Evolutionary conservation across 768 basidiomycete species (phyloP).

Genomic region (Hygrophorus pudorinus): DNA sequence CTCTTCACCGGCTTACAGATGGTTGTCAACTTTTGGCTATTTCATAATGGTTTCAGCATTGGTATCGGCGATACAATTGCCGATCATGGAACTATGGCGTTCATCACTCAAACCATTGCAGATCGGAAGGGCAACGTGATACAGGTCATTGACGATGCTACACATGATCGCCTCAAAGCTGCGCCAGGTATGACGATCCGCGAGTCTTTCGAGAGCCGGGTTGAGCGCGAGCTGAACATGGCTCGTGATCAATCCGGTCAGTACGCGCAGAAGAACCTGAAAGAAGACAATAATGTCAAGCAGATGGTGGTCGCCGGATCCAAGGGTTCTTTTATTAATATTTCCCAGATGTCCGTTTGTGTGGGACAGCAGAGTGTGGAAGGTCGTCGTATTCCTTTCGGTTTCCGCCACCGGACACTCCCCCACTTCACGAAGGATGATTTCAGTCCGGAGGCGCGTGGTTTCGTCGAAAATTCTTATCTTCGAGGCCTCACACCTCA

Average conservation of each 20-base stretch:
- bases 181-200: constrained; percentile 98
- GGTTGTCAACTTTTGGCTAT: constrained; percentile 97
- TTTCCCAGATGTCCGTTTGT: constrained; percentile 99
- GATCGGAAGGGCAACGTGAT: constrained; percentile 75
- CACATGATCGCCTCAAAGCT: constrained; percentile 79
- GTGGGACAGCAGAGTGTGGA: constrained; percentile 98
- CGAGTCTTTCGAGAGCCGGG: constrained; percentile 92
- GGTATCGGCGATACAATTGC: constrained; percentile 99
- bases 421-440: constrained; percentile 99
- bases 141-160: constrained; percentile 71
- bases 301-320: constrained; percentile 99
- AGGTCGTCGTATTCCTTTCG: constrained; percentile 96
- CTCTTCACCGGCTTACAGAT: constrained; percentile 92
- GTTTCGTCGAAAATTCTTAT: constrained; percentile 99
- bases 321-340: constrained; percentile 99
- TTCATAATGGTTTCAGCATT: constrained; percentile 98
- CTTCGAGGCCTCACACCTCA: constrained; percentile 93
- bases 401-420: constrained; percentile 91
- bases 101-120: constrained; percentile 75
- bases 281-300: constrained; percentile 99
- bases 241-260: constrained; percentile 96
- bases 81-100: constrained; percentile 77
- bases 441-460: constrained; percentile 94
- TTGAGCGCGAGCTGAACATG: constrained; percentile 84
- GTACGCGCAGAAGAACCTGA: constrained; percentile 93